Conservation (phyloP, 257 asterid species). For the Schizonepeta tenuifolia region DNA sequence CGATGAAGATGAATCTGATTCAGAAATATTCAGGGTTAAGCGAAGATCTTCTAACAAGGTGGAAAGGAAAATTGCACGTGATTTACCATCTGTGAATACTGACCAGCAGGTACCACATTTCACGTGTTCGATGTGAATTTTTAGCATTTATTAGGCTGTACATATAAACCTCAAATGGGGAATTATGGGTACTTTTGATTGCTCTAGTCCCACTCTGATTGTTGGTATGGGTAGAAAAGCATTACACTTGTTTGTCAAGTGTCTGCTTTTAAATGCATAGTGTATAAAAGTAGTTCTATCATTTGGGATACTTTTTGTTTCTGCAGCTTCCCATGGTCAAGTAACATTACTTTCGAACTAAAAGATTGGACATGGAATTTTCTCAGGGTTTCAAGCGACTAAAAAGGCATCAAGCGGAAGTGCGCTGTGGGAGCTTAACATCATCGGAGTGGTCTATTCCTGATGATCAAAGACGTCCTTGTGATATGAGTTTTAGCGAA, state of each 20-base stretch:
- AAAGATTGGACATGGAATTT: background rate
- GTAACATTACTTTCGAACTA: background rate
- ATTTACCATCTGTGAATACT: constrained; percentile 6
- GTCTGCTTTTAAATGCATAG: background rate
- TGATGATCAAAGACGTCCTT: background rate
- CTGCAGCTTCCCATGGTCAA: background rate
- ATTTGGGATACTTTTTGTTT: background rate
- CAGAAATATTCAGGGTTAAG: constrained; percentile 33
- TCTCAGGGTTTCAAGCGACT: constrained; percentile 28
- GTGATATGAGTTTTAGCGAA: background rate
- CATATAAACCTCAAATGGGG: background rate
- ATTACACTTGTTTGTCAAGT: too few species aligned
- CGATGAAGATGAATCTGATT: constrained; percentile 30
- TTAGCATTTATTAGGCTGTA: constrained; percentile 4
- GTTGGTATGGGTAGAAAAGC: too few species aligned
- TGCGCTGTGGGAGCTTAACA: background rate
- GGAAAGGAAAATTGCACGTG: constrained; percentile 18
- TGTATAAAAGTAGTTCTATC: background rate
- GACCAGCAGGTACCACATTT: constrained; percentile 26
- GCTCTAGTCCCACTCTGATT: background rate
- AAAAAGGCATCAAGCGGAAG: constrained; percentile 17
- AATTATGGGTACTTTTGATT: too few species aligned
- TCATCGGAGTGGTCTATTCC: background rate
- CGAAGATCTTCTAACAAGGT: constrained; percentile 29
- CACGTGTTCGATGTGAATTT: background rate